A percentile compares a stretch with the other conserved stretches of the same genome.
Evolutionary conservation across 306 rosid genomes (phyloP).

Genomic region (Fragaria iinumae): DNA sequence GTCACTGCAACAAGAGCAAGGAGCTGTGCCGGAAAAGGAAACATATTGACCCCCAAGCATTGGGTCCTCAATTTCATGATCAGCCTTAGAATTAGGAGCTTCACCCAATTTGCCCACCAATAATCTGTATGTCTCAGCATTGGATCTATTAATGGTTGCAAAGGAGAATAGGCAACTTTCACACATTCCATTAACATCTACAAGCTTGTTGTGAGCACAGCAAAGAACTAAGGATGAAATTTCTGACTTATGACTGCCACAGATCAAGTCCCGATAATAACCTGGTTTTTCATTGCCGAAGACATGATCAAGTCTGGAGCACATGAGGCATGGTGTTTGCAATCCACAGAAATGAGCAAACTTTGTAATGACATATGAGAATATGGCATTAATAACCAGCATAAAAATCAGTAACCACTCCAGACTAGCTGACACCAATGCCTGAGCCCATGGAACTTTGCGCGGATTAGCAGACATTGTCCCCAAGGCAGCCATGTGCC

Average conservation of each 20-base stretch:
- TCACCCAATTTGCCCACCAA: conserved; percentile 63
- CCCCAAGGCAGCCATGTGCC: conserved; percentile 40
- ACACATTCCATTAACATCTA: conserved; percentile 70
- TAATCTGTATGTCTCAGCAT: conserved; percentile 53
- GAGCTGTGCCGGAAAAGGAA: conserved; percentile 11
- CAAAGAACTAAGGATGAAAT: conserved; percentile 73
- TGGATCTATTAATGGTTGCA: conserved; percentile 52
- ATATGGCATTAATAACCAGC: conserved; percentile 56
- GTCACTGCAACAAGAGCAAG: conserved; percentile 70
- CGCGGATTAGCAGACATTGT: conserved; percentile 37
- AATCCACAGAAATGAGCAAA: conserved; percentile 64
- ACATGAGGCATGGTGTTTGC: conserved; percentile 68
- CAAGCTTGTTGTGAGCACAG: conserved; percentile 69
- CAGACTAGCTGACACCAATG: conserved; percentile 61
- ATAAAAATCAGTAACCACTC: conserved; percentile 83
- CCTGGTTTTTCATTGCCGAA: conserved; percentile 59
- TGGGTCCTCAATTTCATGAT: conserved; percentile 34
- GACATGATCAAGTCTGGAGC: conserved; percentile 94
- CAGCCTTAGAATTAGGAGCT: conserved; percentile 38
- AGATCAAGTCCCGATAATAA: conserved; percentile 64
- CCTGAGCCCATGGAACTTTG: conserved; percentile 24
- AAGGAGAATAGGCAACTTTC: conserved; percentile 71
- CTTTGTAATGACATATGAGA: conserved; percentile 66
- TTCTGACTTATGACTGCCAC: conserved; percentile 65
- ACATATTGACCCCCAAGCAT: conserved; percentile 37